Base-by-base conservation (phyloP, 1,139 yeast genomes). In the Nakaseomyces kungkrabaensis region DNA sequence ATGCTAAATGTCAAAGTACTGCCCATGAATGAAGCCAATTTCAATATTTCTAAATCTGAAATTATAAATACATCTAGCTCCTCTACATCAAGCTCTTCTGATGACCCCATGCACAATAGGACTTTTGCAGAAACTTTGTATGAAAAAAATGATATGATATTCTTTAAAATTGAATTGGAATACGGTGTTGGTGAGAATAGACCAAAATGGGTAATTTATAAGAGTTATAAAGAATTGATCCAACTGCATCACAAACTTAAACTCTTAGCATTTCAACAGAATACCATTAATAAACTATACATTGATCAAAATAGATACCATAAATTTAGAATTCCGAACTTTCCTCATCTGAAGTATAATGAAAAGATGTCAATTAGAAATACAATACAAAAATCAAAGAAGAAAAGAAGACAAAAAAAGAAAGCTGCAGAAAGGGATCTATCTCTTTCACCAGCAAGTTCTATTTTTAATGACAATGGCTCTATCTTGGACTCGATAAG, bases 181-280 rank as follows among this genome's bases (percentile, higher is more conserved):
- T 92, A 92, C 62, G 98, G 97, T 2, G 81, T 89, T 22, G 96
- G 96, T 0, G 79, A 81, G 4, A 79, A 84, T 50, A 71, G 92
- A 52, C 72, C 89, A 59, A 77, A 79, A 55, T 94, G 99, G 98
- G 72, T 82, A 1, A 78, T 94, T 6, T 75, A 80, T 40, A 84
- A 84, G 58, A 85, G 81, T 25, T 79, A 83, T 47, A 79, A 80
- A 59, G 96, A 89, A 56, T 72, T 94, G 46, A 69, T 77, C 36
- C 75, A 74, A 43, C 72, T 92, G 51, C 95, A 88, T 64, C 77
- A 82, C 11, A 74, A 79, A 52, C 72, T 88, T 54, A 84, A 81
- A 62, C 72, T 83, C 31, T 73, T 72, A 13, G 63, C 71, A 13
- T 70, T 77, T 54, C 81, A 63, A 51, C 59, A 51, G 52, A 58